A percentile compares a stretch with the other conserved stretches of the same genome.
Evolutionary conservation across 202 grass and related monocot genomes (phyloP).

Genomic region (Brachypodium distachyon): DNA sequence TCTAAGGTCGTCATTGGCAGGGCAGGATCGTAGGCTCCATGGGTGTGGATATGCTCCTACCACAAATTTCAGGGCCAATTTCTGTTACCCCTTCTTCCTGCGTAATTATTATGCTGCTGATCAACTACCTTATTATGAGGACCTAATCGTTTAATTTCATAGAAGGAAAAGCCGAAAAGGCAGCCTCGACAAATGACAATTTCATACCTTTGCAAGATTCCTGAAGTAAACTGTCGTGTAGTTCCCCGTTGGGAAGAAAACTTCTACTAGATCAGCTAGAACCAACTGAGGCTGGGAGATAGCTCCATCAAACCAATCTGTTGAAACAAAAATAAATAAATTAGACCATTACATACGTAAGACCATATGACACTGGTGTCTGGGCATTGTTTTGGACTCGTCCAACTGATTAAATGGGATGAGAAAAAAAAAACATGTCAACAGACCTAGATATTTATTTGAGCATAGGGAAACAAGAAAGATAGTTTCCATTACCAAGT

Average conservation of each 20-base stretch:
- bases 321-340: background rate
- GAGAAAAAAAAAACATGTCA: background rate
- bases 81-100: slow-evolving; percentile 75
- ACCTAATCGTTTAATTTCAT: background rate
- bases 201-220: slow-evolving; percentile 73
- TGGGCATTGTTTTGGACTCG: background rate
- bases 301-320: slow-evolving; percentile 96
- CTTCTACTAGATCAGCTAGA: slow-evolving; percentile 82
- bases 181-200: background rate
- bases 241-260: slow-evolving; percentile 84
- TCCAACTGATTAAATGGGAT: background rate
- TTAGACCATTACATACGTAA: background rate
- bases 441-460: background rate
- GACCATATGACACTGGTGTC: background rate
- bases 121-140: background rate
- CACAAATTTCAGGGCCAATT: slow-evolving; percentile 55
- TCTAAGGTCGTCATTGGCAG: slow-evolving; percentile 54
- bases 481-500: slow-evolving; percentile 47
- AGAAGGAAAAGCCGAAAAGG: background rate
- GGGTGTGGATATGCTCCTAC: slow-evolving; percentile 49
- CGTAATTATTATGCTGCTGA: background rate
- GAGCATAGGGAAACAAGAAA: slow-evolving; percentile 8
- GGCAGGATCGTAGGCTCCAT: slow-evolving; percentile 77
- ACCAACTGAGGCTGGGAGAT: slow-evolving; percentile 87
- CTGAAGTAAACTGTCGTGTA: slow-evolving; percentile 78